Base-by-base conservation (phyloP, 2,329 filamentous ascomycete species). In the Paecilomyces sp. region DNA sequence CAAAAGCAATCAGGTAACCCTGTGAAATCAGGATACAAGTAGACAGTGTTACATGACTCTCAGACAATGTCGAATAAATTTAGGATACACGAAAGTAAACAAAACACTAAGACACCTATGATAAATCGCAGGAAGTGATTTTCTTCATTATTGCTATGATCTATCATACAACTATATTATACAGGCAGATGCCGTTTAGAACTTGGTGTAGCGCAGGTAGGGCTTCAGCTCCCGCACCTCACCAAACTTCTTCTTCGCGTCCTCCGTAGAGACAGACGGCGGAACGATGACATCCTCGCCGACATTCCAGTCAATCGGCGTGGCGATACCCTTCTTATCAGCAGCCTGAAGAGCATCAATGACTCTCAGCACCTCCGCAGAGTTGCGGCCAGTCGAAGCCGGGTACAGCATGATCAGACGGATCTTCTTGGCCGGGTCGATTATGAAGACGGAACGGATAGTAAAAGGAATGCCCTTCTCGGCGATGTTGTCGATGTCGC, bases 231-330 rank as follows among this genome's bases (percentile, higher is more conserved):
- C 82, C 66, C 79, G 76, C 36, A 87, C 79, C 60, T 93, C 83
- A 63, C 90, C 90, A 83, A 96, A 96, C 72, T 96, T 87, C 79
- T 88, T 86, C 83, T 88, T 88, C 72, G 92, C 92, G 79, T 94
- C 88, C 75, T 90, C 89, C 63, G 91, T 92, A 74, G 85, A 88
- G 73, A 96, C 86, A 62, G 81, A 82, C 54, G 92, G 91, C 72
- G 92, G 91, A 64, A 97, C 90, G 72, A 97, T 96, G 67, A 96
- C 92, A 74, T 97, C 92, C 70, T 96, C 89, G 58, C 92, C 92
- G 52, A 86, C 86, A 47, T 88, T 81, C 92, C 92, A 96, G 82
- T 96, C 89, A 77, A 96, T 92, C 55, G 92, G 92, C 59, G 90
- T 94, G 65, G 89, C 92, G 72, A 96, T 80, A 69, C 88, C 89